Base-by-base conservation (phyloP, 495 filamentous ascomycete genomes). In the Letharia lupina region DNA sequence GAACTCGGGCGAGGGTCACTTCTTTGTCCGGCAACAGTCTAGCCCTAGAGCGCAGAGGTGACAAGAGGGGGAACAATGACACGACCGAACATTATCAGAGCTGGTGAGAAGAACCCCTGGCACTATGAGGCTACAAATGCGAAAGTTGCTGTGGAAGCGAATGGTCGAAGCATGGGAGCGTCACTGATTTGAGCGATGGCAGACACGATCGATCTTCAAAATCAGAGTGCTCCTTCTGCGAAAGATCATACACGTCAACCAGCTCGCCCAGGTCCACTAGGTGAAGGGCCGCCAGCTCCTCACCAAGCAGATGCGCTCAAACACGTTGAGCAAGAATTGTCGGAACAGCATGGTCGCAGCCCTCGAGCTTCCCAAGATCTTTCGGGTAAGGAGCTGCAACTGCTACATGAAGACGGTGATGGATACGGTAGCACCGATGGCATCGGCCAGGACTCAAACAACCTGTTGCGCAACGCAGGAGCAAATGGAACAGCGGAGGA, bases 161-260 rank as follows among this genome's bases (percentile, higher is more conserved):
- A 31, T 35, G 42, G 20, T 23, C 6, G 42, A 54, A 65, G 33
- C 12, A 45, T 44, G 64, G 33, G 60, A 68, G 65, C 54, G 57
- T 62, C 67, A 57, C 44, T 65, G 68, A 45, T 69, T 65, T 15
- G 13, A 59, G 52, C 65, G 47, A 42, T 69, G 60, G 41, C 70
- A 97, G 94, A 99, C 79, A 93, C 94, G 61, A 86, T 98, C 75
- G 94, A 98, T 78, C 87, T 98, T 10, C 95, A 99, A 80, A 84
- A 88, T 75, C 88, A 86, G 71, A 79, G 87, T 73, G 77, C 89
- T 37, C 91, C 91, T 35, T 92, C 93, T 54, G 89, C 94, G 10
- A 83, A 96, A 76, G 90, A 90, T 70, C 89, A 92, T 77, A 75
- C 81, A 64, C 80, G 77, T 72, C 86, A 85, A 72, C 78, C 77